Percentiles rank a stretch among this genome's conserved stretches.
phyloP scores from a whole-genome alignment of 352 stramenopile species.

The Phytophthora capsici region DNA sequence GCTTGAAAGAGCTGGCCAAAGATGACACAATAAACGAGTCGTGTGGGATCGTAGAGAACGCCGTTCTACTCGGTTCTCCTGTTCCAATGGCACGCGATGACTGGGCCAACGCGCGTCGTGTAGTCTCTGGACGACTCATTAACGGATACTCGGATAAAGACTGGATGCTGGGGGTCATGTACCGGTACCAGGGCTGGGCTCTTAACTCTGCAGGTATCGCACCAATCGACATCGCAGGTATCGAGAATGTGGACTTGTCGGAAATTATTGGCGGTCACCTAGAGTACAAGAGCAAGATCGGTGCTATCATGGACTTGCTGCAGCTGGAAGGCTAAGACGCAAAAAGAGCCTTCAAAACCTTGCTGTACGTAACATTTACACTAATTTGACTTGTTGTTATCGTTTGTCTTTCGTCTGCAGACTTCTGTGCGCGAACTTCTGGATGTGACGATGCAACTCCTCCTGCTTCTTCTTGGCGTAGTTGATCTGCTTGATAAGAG shows the following conservation, averaged over 20 bases:
- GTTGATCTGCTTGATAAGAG: slow-evolving; percentile 75
- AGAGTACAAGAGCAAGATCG: slow-evolving; percentile 92
- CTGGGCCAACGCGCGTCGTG: slow-evolving; percentile 69
- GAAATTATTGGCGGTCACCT: slow-evolving; percentile 82
- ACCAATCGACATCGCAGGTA: slow-evolving; percentile 62
- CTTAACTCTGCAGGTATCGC: slow-evolving; percentile 80
- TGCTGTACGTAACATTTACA: slow-evolving; percentile 31
- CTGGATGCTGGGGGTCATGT: slow-evolving; percentile 93
- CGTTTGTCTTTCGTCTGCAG: slow-evolving; percentile 42
- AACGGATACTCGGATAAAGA: slow-evolving; percentile 92
- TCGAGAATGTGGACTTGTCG: slow-evolving; percentile 89
- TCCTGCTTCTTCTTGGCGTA: slow-evolving; percentile 67
- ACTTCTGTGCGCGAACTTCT: slow-evolving; percentile 62
- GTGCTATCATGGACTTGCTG: slow-evolving; percentile 78
- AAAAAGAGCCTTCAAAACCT: neutral
- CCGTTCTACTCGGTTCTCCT: slow-evolving; percentile 85
- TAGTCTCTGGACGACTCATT: slow-evolving; percentile 89
- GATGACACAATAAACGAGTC: slow-evolving; percentile 54
- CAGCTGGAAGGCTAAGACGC: slow-evolving; percentile 61
- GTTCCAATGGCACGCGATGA: slow-evolving; percentile 62
- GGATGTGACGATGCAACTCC: slow-evolving; percentile 71
- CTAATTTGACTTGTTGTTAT: slow-evolving; percentile 11
- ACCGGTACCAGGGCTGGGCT: slow-evolving; percentile 86
- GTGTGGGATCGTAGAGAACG: slow-evolving; percentile 89
- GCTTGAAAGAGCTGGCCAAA: slow-evolving; percentile 87